Evolutionary conservation across 768 basidiomycete species (phyloP).

Genomic region (Russula emetica): DNA sequence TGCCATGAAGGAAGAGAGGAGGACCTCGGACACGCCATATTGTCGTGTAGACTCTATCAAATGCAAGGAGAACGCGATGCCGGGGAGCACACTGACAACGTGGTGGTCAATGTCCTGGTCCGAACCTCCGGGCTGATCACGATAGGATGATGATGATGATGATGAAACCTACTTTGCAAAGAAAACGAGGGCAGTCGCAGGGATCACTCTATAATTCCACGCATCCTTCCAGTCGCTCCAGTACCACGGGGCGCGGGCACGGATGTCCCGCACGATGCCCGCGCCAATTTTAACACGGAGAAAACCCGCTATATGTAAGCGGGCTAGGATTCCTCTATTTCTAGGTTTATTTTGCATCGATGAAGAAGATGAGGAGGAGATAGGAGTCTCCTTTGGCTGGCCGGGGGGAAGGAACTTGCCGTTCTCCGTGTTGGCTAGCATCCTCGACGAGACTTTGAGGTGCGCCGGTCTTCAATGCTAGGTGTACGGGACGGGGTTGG

Average conservation of each 20-base stretch:
- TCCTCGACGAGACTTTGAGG: no score
- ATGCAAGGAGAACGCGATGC: slow-evolving; percentile 88
- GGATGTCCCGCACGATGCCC: slow-evolving; percentile 50
- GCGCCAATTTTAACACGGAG: slow-evolving; percentile 14
- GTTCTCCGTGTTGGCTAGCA: no score
- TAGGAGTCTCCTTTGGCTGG: neutral
- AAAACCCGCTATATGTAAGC: neutral
- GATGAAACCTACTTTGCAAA: slow-evolving; percentile 64
- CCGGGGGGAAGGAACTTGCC: no score
- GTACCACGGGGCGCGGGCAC: slow-evolving; percentile 73
- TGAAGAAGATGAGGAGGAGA: neutral
- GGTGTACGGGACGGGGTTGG: neutral
- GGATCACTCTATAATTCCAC: slow-evolving; percentile 87
- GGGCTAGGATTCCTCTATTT: neutral
- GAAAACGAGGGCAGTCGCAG: slow-evolving; percentile 80
- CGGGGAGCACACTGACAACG: slow-evolving; percentile 66
- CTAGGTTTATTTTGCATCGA: neutral
- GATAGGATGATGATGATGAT: neutral
- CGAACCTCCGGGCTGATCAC: neutral
- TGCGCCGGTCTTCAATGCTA: no score
- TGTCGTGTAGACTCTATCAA: slow-evolving; percentile 86
- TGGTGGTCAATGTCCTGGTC: neutral
- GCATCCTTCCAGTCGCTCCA: slow-evolving; percentile 85
- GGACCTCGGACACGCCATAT: slow-evolving; percentile 86
- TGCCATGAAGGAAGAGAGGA: slow-evolving; percentile 82